A percentile compares a stretch with the other conserved stretches of the same genome.
These are phyloP conservation scores for Dioszegia crocea DNA, from an alignment of 768 basidiomycete species.

Conservation along the genomic window DNA sequence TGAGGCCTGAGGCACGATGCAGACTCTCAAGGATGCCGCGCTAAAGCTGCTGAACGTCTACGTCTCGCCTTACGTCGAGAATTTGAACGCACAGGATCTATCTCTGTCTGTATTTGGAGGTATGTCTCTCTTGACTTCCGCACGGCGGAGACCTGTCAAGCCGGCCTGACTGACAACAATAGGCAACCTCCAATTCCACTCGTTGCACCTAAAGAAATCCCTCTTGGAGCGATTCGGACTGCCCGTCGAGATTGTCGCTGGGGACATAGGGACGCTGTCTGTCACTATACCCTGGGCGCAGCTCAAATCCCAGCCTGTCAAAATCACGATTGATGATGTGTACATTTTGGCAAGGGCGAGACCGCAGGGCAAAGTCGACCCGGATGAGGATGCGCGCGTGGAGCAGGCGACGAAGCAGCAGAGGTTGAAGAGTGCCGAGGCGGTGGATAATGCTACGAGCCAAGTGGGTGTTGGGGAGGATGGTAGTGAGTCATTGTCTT, in stretches of 20 bases:
- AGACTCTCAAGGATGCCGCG: slow-evolving; percentile 38
- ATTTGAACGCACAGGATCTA: slow-evolving; percentile 88
- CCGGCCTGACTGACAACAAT: too few species aligned
- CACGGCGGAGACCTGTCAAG: too few species aligned
- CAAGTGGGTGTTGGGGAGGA: slow-evolving; percentile 32
- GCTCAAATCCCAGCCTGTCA: slow-evolving; percentile 63
- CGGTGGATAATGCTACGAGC: slow-evolving; percentile 55
- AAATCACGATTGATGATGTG: slow-evolving; percentile 86
- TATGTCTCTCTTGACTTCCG: slow-evolving; percentile 3
- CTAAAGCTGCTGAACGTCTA: slow-evolving; percentile 68
- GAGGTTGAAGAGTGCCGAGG: slow-evolving; percentile 79
- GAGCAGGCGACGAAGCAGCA: slow-evolving; percentile 82
- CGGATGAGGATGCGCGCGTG: slow-evolving; percentile 77
- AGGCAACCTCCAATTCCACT: slow-evolving; percentile 56
- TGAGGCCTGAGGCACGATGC: slow-evolving; percentile 19
- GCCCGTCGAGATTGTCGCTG: slow-evolving; percentile 91
- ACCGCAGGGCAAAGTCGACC: slow-evolving; percentile 68
- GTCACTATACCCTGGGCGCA: slow-evolving; percentile 46
- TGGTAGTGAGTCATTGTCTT: slow-evolving; percentile 50
- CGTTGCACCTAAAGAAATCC: slow-evolving; percentile 83
- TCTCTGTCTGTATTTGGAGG: slow-evolving; percentile 61
- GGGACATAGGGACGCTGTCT: slow-evolving; percentile 51
- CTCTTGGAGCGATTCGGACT: slow-evolving; percentile 92
- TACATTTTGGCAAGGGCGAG: slow-evolving; percentile 74
- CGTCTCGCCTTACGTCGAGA: slow-evolving; percentile 91